Conservation (phyloP, 192 early-diverging fungal genomes). For the Lobulomyces angularis region DNA sequence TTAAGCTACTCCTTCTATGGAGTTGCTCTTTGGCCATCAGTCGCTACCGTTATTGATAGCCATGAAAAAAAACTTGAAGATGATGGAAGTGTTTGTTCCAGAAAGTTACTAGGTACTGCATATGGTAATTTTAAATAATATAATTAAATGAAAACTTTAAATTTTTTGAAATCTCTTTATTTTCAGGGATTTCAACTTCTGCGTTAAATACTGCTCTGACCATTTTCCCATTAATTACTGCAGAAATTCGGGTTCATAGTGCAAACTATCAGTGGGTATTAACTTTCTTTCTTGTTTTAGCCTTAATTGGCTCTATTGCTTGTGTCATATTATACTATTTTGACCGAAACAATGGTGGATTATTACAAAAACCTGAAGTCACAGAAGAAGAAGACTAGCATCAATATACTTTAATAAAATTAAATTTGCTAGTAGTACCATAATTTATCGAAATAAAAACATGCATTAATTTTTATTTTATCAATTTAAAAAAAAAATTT, state of each 20-base stretch:
- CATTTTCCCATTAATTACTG: slow-evolving; percentile 31
- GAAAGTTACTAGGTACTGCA: slow-evolving; percentile 7
- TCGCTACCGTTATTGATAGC: slow-evolving; percentile 44
- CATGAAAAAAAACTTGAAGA: slow-evolving; percentile 17
- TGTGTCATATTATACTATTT: slow-evolving; percentile 1
- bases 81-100: slow-evolving; percentile 1
- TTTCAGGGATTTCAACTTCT: slow-evolving; percentile 21
- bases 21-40: slow-evolving; percentile 47
- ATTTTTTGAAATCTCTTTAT: slow-evolving; percentile 33
- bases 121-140: neutral
- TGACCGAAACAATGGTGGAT: slow-evolving; percentile 5
- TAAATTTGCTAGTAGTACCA: too few relatives aligned
- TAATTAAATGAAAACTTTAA: neutral
- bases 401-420: too few relatives aligned
- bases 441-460: too few relatives aligned
- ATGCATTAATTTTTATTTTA: too few relatives aligned
- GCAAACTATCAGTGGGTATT: slow-evolving; percentile 26
- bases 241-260: slow-evolving; percentile 24
- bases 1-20: slow-evolving; percentile 49
- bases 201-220: slow-evolving; percentile 35
- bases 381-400: too few relatives aligned
- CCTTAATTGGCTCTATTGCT: slow-evolving; percentile 10
- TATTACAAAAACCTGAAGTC: slow-evolving; percentile 2
- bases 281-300: slow-evolving; percentile 31
- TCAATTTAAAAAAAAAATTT: too few relatives aligned